Evolutionary conservation across 192 early-diverging fungal species (phyloP).

Genomic region (Coemansia erecta): DNA sequence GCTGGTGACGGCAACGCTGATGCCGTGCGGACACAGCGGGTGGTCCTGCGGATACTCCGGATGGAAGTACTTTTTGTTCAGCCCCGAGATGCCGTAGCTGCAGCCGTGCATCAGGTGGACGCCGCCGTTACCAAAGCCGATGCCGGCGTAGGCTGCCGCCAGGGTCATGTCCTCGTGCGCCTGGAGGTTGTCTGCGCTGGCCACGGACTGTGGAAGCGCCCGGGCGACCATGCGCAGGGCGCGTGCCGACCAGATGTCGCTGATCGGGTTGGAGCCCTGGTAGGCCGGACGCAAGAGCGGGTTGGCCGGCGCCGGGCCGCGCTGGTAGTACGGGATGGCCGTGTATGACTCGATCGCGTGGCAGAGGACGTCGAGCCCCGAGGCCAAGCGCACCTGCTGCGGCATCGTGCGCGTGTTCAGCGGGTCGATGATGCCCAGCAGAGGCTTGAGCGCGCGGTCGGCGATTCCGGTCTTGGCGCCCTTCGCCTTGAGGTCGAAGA

Average conservation of each 20-base stretch:
- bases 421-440: slow-evolving; percentile 85
- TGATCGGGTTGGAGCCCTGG: slow-evolving; percentile 91
- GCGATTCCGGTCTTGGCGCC: slow-evolving; percentile 90
- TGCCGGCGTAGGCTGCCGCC: slow-evolving; percentile 87
- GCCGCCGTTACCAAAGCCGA: slow-evolving; percentile 85
- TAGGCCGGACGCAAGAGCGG: slow-evolving; percentile 85
- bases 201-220: slow-evolving; percentile 72
- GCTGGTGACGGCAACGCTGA: slow-evolving; percentile 88
- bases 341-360: slow-evolving; percentile 92
- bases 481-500: slow-evolving; percentile 84
- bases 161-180: slow-evolving; percentile 84
- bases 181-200: slow-evolving; percentile 62
- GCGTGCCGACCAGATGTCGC: slow-evolving; percentile 84
- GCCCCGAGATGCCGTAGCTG: slow-evolving; percentile 82
- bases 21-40: slow-evolving; percentile 71
- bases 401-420: slow-evolving; percentile 87
- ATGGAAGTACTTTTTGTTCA: slow-evolving; percentile 80
- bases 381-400: slow-evolving; percentile 77
- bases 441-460: slow-evolving; percentile 76
- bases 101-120: slow-evolving; percentile 87
- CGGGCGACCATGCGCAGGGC: slow-evolving; percentile 78
- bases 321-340: slow-evolving; percentile 77
- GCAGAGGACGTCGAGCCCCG: slow-evolving; percentile 87
- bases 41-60: slow-evolving; percentile 76
- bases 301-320: slow-evolving; percentile 74